A percentile compares a stretch with the other conserved stretches of the same genome.
Evolutionary conservation across 352 stramenopile genomes (phyloP).

Genomic region (Globisporangium spiculum): DNA sequence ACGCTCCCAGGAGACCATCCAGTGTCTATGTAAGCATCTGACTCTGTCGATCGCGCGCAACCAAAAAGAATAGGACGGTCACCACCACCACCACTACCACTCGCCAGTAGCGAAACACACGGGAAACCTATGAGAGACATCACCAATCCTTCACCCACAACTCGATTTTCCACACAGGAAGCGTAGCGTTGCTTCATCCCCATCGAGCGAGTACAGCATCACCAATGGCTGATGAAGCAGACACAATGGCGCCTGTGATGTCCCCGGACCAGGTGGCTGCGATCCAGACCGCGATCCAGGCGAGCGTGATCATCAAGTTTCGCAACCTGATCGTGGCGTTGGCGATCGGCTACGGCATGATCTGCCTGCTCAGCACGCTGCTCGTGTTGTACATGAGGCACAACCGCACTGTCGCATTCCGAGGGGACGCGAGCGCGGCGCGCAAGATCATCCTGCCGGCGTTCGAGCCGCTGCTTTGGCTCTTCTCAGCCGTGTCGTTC

Average conservation of each 20-base stretch:
- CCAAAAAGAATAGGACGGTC: neutral
- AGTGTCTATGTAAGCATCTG: neutral
- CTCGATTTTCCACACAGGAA: neutral
- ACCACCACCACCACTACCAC: neutral
- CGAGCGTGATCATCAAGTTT: constrained; percentile 15
- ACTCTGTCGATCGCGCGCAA: neutral
- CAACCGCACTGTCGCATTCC: constrained; percentile 46
- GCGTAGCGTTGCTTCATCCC: neutral
- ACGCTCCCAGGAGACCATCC: neutral
- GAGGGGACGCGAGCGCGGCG: constrained; percentile 47
- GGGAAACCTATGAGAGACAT: neutral
- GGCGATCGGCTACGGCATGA: constrained; percentile 37
- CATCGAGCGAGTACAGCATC: neutral
- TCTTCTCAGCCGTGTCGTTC: constrained; percentile 34
- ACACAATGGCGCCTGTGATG: neutral
- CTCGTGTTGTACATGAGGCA: constrained; percentile 54
- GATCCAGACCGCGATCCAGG: constrained; percentile 3
- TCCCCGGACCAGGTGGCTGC: neutral
- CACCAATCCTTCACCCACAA: neutral
- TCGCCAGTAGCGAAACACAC: neutral
- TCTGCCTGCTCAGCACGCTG: constrained; percentile 39
- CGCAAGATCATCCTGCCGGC: constrained; percentile 64
- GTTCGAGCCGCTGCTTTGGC: constrained; percentile 67
- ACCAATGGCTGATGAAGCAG: too few species aligned
- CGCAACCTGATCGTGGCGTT: constrained; percentile 33